Evolutionary conservation across 106 monocot species (phyloP).

Genomic region (Platanthera zijinensis): DNA sequence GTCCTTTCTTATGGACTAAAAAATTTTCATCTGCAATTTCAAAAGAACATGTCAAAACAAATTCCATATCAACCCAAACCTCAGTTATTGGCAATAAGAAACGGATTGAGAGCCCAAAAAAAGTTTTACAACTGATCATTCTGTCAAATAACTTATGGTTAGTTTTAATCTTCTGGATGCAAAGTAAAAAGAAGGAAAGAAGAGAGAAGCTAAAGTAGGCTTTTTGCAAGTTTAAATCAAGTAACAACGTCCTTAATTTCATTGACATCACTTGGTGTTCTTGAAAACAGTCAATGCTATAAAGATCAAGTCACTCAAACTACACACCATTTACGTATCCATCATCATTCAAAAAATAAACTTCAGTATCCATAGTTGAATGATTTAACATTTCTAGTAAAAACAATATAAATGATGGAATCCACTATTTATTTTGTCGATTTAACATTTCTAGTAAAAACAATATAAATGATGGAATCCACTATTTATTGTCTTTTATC

Average conservation of each 20-base stretch:
- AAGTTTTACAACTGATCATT: not conserved
- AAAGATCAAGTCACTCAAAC: not conserved
- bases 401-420: too few relatives aligned
- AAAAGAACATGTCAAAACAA: not conserved
- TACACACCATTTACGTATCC: too few relatives aligned
- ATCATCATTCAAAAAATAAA: too few relatives aligned
- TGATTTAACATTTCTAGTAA: too few relatives aligned
- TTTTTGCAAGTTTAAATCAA: not conserved
- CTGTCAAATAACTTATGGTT: not conserved
- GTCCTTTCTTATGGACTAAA: constrained; percentile 13
- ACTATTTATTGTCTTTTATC: too few relatives aligned
- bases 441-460: too few relatives aligned
- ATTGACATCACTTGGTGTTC: not conserved
- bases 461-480: too few relatives aligned
- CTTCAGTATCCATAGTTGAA: too few relatives aligned
- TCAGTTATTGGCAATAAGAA: not conserved
- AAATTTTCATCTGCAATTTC: constrained; percentile 16
- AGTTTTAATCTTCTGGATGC: not conserved
- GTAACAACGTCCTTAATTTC: not conserved
- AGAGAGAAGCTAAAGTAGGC: not conserved
- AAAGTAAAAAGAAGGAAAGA: not conserved
- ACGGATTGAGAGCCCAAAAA: not conserved
- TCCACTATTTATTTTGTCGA: too few relatives aligned
- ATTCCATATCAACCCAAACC: not conserved
- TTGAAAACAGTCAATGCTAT: not conserved